A percentile compares a stretch with the other conserved stretches of the same genome.
These are phyloP conservation scores for Raffaelea albimanens DNA, from an alignment of 2,329 filamentous ascomycete species.

Conservation along the genomic window DNA sequence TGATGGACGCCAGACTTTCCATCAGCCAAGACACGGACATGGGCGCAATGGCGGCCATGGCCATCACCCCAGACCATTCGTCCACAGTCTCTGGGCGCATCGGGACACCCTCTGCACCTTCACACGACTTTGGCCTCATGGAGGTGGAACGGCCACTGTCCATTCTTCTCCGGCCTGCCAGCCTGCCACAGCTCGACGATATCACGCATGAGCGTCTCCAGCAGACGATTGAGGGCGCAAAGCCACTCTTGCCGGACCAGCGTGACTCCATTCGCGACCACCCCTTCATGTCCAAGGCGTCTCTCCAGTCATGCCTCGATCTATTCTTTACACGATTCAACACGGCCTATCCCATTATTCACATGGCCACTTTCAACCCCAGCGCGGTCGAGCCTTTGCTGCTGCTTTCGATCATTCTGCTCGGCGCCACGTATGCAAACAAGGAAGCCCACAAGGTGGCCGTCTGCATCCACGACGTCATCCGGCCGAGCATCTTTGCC, in stretches of 20 bases:
- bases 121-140: neutral
- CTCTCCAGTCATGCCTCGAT: constrained; percentile 8
- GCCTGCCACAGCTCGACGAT: constrained; percentile 1
- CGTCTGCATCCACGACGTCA: constrained; percentile 13
- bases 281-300: constrained; percentile 2
- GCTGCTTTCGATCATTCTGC: constrained; percentile 8
- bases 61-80: neutral
- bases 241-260: constrained; percentile 1
- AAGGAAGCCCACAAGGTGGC: constrained; percentile 12
- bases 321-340: constrained; percentile 10
- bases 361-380: constrained; percentile 5
- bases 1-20: no score
- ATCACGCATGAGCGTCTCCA: neutral
- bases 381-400: constrained; percentile 7
- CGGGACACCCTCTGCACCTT: neutral
- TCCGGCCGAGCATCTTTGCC: constrained; percentile 11
- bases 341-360: constrained; percentile 10
- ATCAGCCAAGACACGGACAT: no score
- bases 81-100: neutral
- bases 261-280: neutral
- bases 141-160: constrained; percentile 6
- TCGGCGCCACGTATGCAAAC: constrained; percentile 10
- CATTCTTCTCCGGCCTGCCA: neutral
- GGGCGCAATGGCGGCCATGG: neutral
- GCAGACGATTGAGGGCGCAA: neutral